Percentiles rank a stretch among this genome's conserved stretches.
Conservation (phyloP, 2,329 filamentous ascomycete genomes). For the Raffaelea albimanens region DNA sequence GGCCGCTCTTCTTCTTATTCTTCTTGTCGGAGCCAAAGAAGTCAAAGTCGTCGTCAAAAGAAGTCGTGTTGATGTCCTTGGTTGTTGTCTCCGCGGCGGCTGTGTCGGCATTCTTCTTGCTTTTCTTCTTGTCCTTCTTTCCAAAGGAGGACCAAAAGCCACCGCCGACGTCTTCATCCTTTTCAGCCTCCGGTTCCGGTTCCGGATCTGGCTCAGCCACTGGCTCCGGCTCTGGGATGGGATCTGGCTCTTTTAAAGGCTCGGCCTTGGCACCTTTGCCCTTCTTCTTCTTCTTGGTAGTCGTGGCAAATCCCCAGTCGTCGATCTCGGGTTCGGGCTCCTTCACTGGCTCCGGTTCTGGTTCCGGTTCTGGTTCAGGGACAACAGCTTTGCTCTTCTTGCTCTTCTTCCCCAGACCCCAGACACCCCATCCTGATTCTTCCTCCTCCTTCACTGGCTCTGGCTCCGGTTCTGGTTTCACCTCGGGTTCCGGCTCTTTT, state of each 20-base stretch:
- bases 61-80: background rate
- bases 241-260: conserved; percentile 1
- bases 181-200: conserved; percentile 4
- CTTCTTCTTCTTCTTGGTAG: conserved; percentile 17
- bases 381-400: conserved; percentile 24
- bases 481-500: conserved; percentile 3
- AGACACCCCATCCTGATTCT: conserved; percentile 30
- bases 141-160: conserved; percentile 20
- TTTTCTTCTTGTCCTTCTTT: conserved; percentile 29
- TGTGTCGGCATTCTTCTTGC: conserved; percentile 11
- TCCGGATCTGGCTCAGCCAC: conserved; percentile 15
- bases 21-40: conserved; percentile 5
- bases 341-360: conserved; percentile 7
- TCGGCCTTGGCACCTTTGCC: conserved; percentile 11
- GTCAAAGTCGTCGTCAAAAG: conserved; percentile 9
- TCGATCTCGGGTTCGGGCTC: conserved; percentile 7
- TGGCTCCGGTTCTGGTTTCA: conserved; percentile 1
- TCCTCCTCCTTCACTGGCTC: conserved; percentile 10
- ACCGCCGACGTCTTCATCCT: background rate
- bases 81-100: conserved; percentile 10
- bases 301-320: background rate
- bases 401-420: conserved; percentile 32
- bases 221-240: conserved; percentile 10
- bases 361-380: conserved; percentile 3
- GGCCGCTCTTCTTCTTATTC: conserved; percentile 9